phyloP scores from a whole-genome alignment of 768 basidiomycete genomes.

The Kwoniella bestiolae region DNA sequence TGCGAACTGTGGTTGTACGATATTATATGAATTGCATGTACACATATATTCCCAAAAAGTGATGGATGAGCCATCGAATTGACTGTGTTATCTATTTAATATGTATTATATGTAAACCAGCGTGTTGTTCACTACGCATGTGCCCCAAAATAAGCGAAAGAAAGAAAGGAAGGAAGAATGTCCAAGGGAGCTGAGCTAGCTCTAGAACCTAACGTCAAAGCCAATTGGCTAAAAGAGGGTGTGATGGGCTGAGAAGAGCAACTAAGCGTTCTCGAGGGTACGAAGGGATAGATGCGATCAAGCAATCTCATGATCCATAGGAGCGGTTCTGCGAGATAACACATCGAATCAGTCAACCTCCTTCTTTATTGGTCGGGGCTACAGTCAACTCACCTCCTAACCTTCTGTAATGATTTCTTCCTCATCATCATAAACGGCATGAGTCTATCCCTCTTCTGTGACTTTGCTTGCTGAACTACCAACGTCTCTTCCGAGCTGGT shows the following conservation, averaged over 20 bases:
- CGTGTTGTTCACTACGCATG: not conserved
- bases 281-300: too few relatives aligned
- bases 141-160: not conserved
- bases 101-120: not conserved
- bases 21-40: not conserved
- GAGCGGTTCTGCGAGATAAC: not conserved
- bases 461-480: not conserved
- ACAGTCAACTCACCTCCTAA: not conserved
- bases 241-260: too few relatives aligned
- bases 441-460: slow-evolving; percentile 11
- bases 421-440: slow-evolving; percentile 22
- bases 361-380: not conserved
- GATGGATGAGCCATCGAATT: not conserved
- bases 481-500: not conserved
- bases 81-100: not conserved
- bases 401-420: slow-evolving; percentile 9
- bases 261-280: too few relatives aligned
- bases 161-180: not conserved
- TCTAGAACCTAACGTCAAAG: too few relatives aligned
- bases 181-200: not conserved
- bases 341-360: not conserved
- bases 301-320: not conserved
- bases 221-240: too few relatives aligned
- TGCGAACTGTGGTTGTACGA: not conserved
- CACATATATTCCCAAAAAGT: not conserved